Evolutionary conservation across 2,329 filamentous ascomycete genomes (phyloP).

Genomic region (Colletotrichum tropicale): DNA sequence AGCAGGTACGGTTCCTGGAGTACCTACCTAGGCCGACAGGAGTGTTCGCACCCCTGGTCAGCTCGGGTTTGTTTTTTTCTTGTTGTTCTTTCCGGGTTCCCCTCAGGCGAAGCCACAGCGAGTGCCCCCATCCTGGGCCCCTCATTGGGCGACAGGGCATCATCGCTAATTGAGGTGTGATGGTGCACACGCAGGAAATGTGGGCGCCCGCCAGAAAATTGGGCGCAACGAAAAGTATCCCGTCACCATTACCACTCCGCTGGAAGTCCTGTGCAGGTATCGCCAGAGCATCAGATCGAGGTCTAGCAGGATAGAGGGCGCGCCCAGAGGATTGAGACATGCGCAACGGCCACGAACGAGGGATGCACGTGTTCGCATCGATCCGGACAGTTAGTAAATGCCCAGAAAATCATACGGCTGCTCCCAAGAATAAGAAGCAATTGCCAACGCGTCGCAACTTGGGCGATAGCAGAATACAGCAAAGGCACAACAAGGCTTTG

Average conservation of each 20-base stretch:
- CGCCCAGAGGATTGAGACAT: not conserved
- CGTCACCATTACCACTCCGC: constrained; percentile 29
- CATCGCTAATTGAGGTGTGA: constrained; percentile 1
- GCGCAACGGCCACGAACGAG: not conserved
- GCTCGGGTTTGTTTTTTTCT: not conserved
- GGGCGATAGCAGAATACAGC: constrained; percentile 8
- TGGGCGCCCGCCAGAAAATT: constrained; percentile 3
- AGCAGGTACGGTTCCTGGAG: not conserved
- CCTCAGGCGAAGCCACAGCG: not conserved
- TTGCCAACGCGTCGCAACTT: not conserved
- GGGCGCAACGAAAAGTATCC: not conserved
- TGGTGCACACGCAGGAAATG: constrained; percentile 3
- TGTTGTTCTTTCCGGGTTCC: not conserved
- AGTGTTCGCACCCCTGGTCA: not conserved
- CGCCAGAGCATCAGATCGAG: constrained; percentile 10
- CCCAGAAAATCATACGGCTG: not conserved
- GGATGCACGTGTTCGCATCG: not conserved
- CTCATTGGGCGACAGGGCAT: constrained; percentile 16
- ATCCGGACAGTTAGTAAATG: not conserved
- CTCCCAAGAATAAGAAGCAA: not conserved
- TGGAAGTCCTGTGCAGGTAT: constrained; percentile 21
- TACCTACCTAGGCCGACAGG: not conserved
- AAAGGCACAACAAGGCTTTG: not conserved
- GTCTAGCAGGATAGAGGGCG: not conserved
- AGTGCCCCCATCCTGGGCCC: not conserved